Evolutionary conservation across 75 land plant genomes (phyloP), one percentile per base, ranked within the genome.

Genomic region (Cunninghamia lanceolata): DNA sequence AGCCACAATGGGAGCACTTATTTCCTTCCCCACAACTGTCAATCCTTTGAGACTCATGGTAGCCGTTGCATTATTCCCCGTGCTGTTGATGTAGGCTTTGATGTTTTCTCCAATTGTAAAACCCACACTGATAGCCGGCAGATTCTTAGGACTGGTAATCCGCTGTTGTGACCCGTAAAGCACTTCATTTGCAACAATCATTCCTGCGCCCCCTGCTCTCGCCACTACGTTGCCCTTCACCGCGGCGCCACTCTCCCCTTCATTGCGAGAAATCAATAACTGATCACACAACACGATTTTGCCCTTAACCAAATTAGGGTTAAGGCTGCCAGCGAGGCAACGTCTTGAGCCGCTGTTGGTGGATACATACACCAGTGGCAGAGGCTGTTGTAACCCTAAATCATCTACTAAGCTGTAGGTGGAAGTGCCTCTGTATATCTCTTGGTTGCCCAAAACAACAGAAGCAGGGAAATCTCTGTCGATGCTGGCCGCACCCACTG

Each of bases 1-100:
- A 1, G 92, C 86, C 40, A 91, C 92, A 40, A 80, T 82, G 30
- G 88, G 92, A 13, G 85, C 82, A 30, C 84, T 30, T 53, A 82
- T 32, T 43, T 17, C 59, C 3, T 47, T 87, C 54, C 83, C 89
- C 25, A 82, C 42, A n/a, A 78, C 66, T 2, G 77, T 81, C 39
- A 30, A 85, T 83, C 90, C 25, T 30, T 70, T 35, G 11, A 56
- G 36, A 3, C 17, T 34, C 9, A 46, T 9, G 21, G 59, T 14
- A 32, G 83, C 87, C 6, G 63, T 80, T 15, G 87, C 52, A 13
- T 46, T 46, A 59, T 0, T 59, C 85, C 86, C 87, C 34, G 88
- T 89, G 19, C 53, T 70, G 30, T 86, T 89, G 82, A 89, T 83
- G 83, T 89, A 89, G 7, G 83, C 59, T 38, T 66, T 83, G 47